A percentile compares a stretch with the other conserved stretches of the same genome.
These are phyloP conservation scores for Echinochloa phyllopogon DNA, from an alignment of 176 grass and related monocot species.

Conservation along the genomic window DNA sequence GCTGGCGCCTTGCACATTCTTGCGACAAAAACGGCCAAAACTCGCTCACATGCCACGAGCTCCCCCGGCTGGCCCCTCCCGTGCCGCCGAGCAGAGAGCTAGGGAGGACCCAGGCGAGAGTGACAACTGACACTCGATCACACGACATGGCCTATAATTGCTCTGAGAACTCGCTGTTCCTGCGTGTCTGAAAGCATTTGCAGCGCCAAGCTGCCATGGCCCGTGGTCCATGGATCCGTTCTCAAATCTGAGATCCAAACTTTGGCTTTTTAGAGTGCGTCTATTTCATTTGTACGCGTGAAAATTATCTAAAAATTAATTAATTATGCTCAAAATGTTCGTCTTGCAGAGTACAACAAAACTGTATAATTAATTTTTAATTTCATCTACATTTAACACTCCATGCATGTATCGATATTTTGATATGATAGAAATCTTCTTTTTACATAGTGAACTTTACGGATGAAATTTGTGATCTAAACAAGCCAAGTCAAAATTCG, in stretches of 20 bases:
- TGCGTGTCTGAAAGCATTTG: slow-evolving; percentile 8
- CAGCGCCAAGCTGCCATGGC: not conserved
- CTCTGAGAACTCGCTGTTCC: slow-evolving; percentile 28
- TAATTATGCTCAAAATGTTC: too few relatives aligned
- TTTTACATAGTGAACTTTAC: too few relatives aligned
- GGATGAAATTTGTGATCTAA: too few relatives aligned
- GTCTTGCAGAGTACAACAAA: too few relatives aligned
- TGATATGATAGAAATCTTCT: too few relatives aligned
- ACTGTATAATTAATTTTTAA: too few relatives aligned
- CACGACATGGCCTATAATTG: not conserved
- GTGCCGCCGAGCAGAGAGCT: not conserved
- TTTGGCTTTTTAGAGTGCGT: too few relatives aligned
- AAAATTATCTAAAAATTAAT: too few relatives aligned
- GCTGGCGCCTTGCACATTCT: slow-evolving; percentile 11
- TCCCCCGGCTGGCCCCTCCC: not conserved
- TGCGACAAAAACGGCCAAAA: slow-evolving; percentile 31
- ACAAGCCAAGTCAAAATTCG: slow-evolving; percentile 23
- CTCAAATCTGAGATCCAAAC: too few relatives aligned
- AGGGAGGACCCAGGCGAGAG: not conserved
- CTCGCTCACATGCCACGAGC: slow-evolving; percentile 25
- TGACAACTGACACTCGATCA: not conserved
- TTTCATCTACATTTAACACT: too few relatives aligned
- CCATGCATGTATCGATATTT: too few relatives aligned
- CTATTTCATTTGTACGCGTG: too few relatives aligned
- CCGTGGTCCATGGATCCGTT: not conserved